Evolutionary conservation across 1,284 basidiomycete genomes (phyloP).

Genomic region (Flammula alnicola): DNA sequence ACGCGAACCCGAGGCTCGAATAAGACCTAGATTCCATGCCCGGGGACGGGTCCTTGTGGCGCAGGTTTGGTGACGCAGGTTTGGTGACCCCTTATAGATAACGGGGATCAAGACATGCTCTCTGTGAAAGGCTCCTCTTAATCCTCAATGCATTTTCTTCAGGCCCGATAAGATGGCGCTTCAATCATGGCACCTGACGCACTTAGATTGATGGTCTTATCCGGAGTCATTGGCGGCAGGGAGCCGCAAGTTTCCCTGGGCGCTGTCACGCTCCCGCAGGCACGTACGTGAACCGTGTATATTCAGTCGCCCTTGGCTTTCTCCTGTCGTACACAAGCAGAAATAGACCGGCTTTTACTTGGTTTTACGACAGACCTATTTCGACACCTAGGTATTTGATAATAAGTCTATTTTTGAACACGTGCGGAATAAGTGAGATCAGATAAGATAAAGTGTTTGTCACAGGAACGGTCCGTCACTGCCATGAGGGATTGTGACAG

Average conservation of each 20-base stretch:
- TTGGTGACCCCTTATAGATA: not conserved
- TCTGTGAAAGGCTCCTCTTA: not conserved
- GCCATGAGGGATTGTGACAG: conserved; percentile 13
- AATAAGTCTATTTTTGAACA: not conserved
- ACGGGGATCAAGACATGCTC: not conserved
- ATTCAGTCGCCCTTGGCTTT: not conserved
- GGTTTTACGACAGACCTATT: conserved; percentile 7
- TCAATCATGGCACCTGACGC: no score
- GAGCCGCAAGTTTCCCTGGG: no score
- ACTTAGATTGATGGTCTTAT: no score
- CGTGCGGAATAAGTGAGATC: not conserved
- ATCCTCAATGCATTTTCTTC: no score
- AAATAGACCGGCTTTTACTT: no score
- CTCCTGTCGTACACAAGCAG: not conserved
- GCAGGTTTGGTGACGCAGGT: conserved; percentile 1
- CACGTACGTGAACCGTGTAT: not conserved
- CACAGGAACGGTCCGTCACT: conserved; percentile 19
- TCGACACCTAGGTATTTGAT: not conserved
- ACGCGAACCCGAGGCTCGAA: no score
- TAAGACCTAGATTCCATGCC: no score
- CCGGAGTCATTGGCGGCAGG: no score
- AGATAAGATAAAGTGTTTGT: conserved; percentile 6
- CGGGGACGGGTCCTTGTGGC: conserved; percentile 12
- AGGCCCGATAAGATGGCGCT: no score
- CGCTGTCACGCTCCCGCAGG: not conserved